Percentiles rank a stretch among this genome's conserved stretches.
Conservation (phyloP, 441 rosid species). For the Adansonia gregorii region DNA sequence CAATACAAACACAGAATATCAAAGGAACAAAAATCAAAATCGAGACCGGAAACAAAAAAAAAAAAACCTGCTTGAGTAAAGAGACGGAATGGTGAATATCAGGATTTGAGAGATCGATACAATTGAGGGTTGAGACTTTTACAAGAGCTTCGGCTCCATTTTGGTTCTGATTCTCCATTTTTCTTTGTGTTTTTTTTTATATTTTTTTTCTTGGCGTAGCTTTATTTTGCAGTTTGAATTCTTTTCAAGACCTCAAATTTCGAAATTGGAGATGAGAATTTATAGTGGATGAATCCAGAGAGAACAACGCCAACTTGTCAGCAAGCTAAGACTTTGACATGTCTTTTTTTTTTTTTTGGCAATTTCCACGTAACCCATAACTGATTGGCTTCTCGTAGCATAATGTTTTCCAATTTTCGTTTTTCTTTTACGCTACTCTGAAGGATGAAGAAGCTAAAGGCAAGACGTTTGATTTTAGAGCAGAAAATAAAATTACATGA, state of each 20-base stretch:
- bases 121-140: slow-evolving; percentile 59
- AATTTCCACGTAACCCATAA: too few species aligned
- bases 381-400: too few species aligned
- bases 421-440: too few species aligned
- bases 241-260: background rate
- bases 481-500: too few species aligned
- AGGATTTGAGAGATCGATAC: slow-evolving; percentile 64
- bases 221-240: background rate
- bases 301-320: background rate
- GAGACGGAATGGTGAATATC: slow-evolving; percentile 53
- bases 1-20: background rate
- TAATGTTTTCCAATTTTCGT: too few species aligned
- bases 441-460: too few species aligned
- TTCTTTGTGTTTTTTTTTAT: background rate
- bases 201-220: background rate
- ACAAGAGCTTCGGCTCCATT: slow-evolving; percentile 31
- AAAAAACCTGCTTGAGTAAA: slow-evolving; percentile 65
- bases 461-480: too few species aligned
- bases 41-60: background rate
- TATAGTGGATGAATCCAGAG: background rate
- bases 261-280: background rate
- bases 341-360: too few species aligned
- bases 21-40: background rate
- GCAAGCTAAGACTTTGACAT: too few species aligned
- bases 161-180: slow-evolving; percentile 29